phyloP scores from a whole-genome alignment of 495 filamentous ascomycete genomes.

The Thermochaetoides thermophila region DNA sequence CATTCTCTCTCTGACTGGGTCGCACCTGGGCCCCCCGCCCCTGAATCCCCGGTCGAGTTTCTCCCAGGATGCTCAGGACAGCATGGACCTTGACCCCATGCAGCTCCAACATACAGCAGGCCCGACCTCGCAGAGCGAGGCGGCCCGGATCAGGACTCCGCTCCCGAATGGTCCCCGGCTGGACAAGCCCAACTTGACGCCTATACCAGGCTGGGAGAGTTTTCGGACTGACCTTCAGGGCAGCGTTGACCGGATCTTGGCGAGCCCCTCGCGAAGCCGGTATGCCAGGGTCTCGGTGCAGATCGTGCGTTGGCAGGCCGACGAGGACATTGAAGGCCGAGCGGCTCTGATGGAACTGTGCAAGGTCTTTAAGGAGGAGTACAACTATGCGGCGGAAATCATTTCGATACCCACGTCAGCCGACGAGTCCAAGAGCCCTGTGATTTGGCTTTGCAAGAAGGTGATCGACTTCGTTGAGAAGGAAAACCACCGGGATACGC shows the following conservation, averaged over 20 bases:
- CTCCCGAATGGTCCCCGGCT: conserved; percentile 31
- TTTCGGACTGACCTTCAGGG: conserved; percentile 27
- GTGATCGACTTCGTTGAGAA: conserved; percentile 30
- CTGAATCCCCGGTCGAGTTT: conserved; percentile 19
- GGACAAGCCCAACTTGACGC: conserved; percentile 22
- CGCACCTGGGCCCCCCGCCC: conserved; percentile 27
- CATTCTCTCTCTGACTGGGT: conserved; percentile 20
- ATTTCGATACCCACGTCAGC: conserved; percentile 26
- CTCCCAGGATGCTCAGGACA: conserved; percentile 27
- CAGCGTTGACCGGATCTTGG: conserved; percentile 24
- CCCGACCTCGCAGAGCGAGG: conserved; percentile 22
- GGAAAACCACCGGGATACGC: conserved; percentile 28
- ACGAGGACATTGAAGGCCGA: conserved; percentile 21
- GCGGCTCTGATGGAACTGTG: conserved; percentile 24
- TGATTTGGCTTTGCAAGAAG: conserved; percentile 26
- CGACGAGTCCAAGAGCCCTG: conserved; percentile 26
- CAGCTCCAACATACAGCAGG: conserved; percentile 18
- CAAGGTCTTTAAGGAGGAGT: conserved; percentile 26
- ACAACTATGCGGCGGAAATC: conserved; percentile 27
- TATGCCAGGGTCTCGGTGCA: conserved; percentile 29
- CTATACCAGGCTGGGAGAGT: conserved; percentile 24
- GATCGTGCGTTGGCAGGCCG: conserved; percentile 33
- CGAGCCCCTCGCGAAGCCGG: conserved; percentile 26
- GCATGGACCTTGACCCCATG: conserved; percentile 18
- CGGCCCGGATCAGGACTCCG: conserved; percentile 33